Base-by-base conservation (phyloP, 1,139 yeast species). In the Diutina siamensis region DNA sequence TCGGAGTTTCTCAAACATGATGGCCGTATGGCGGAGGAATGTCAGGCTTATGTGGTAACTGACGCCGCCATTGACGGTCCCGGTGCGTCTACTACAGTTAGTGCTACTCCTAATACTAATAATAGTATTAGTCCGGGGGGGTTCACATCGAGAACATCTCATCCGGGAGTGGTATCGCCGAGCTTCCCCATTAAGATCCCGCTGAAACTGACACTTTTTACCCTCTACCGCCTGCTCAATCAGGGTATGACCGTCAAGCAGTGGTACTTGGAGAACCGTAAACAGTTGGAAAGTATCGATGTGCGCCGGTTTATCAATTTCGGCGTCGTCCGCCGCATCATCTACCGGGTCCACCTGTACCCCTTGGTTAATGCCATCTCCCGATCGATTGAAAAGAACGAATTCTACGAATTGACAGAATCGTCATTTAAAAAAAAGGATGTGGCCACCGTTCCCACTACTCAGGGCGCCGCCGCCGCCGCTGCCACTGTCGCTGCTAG, bases 271-370 rank as follows among this genome's bases (percentile, higher is more conserved):
- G 71, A 78, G 50, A 83, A 94, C 57, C 71, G 70, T 36, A 73
- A 75, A 44, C 63, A 68, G 8, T 63, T 94, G 28, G 64, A 55
- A 18, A 75, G 78, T 53, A 77, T 94, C 38, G 98, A 94, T 60
- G 69, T 92, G 2, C 68, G 97, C 49, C 65, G 95, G 45, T 86
- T 94, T 55, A 69, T 92, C 15, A 80, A 88, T 27, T 94, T 89
- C 67, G 99, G 98, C 0, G 73, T 87, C 2, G 67, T 87, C 35
- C 75, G 87, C 51, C 88, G 94, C 1, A 60, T 94, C 7, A 81
- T 94, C 17, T 88, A 88, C 59, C 65, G 97, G 46, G 85, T 88
- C 1, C 75, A 84, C 49, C 69, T 87, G 12, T 86, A 78, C 57
- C 97, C 97, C 0, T 65, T 87, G 15, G 15, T 34, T 12, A 33